Base-by-base conservation (phyloP, 2,329 filamentous ascomycete genomes). In the Malbranchea zuffiana region DNA sequence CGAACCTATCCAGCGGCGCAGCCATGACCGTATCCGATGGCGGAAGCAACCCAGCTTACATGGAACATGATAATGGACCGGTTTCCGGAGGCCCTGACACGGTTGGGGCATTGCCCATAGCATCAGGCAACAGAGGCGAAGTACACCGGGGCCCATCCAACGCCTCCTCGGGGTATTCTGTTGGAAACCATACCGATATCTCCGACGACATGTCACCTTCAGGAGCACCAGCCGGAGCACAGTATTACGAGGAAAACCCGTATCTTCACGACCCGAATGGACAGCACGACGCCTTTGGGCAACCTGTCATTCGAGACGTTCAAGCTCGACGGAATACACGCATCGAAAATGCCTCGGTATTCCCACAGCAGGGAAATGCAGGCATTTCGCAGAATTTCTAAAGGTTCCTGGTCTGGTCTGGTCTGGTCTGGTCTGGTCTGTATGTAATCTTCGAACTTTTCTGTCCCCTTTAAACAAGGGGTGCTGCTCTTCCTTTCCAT, bases 321-420 rank as follows among this genome's bases (percentile, higher is more conserved):
- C 80, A 82, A 45, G 90, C 90, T 18, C 72, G 90, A 49, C 76
- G 90, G 47, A 95, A 95, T 64, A 95, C 90, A 8, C 77, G 87
- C 44, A 96, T 98, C 53, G 87, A 96, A 65, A 93, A 81, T 56
- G 80, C 85, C 2, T 75, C 82, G 29, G 82, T 90, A 44, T 92
- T 83, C 52, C 40, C 40, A 24, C 40, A 43, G 55, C 86, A 93
- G 66, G 77, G 75, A 21, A 93, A 83, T 51, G 84, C 84, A 25
- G 90, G 90, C 41, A 95, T 98, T 52, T 83, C 90, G 20, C 90
- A 96, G 63, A 98, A 98, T 61, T 98, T 98, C 53, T 96, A 74
- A 44, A n/a, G n/a, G n/a, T n/a, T n/a, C n/a, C n/a, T n/a, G n/a
- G n/a, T n/a, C n/a, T n/a, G n/a, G n/a, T n/a, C n/a, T n/a, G n/a